phyloP scores from a whole-genome alignment of 345 rosid species.

The Melaleuca alternifolia region DNA sequence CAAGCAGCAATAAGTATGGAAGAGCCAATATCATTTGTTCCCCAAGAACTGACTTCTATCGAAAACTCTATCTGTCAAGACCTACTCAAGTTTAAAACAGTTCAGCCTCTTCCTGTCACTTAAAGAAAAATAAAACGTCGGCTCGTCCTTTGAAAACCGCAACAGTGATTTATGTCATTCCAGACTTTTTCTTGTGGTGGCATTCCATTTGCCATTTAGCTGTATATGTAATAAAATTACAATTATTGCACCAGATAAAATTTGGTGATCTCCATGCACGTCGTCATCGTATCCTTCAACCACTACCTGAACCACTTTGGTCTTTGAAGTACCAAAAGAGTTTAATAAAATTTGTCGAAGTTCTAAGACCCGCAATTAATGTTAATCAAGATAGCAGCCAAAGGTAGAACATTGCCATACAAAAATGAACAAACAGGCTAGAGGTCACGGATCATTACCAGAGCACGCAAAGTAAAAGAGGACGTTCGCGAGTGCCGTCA shows the following conservation, averaged over 20 bases:
- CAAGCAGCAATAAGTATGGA: background rate
- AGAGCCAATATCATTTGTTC: background rate
- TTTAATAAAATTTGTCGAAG: background rate
- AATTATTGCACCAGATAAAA: background rate
- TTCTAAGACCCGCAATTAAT: background rate
- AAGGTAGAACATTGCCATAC: background rate
- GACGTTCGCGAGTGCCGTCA: background rate
- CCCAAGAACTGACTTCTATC: background rate
- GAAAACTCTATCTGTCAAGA: background rate
- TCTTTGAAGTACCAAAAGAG: background rate
- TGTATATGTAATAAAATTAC: background rate
- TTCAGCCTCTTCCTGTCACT: background rate
- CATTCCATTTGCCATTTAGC: background rate
- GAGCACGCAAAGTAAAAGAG: background rate
- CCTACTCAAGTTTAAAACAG: background rate
- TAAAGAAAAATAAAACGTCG: background rate
- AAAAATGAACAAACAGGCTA: background rate
- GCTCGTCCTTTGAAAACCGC: background rate
- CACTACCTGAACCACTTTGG: background rate
- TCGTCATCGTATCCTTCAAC: background rate
- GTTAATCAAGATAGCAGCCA: background rate
- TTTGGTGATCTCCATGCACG: background rate
- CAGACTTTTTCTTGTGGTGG: background rate
- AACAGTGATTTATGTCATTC: background rate
- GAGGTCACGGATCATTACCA: background rate